Evolutionary conservation across 495 filamentous ascomycete species (phyloP).

Genomic region (Penicillium cosmopolitanum): DNA sequence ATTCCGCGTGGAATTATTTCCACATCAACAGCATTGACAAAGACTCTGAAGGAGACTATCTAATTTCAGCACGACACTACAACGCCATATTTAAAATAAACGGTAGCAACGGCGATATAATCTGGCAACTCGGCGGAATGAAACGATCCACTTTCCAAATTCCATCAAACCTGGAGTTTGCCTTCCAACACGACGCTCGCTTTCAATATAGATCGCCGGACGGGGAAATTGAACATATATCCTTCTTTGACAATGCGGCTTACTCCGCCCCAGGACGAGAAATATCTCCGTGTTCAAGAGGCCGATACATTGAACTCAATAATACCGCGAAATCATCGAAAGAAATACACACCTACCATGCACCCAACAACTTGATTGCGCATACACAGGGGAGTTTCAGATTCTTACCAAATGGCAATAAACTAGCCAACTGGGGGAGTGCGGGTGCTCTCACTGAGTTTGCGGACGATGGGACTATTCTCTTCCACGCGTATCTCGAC

Average conservation of each 20-base stretch:
- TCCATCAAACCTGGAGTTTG: slow-evolving; percentile 31
- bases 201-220: slow-evolving; percentile 37
- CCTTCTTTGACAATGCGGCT: slow-evolving; percentile 51
- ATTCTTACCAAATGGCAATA: slow-evolving; percentile 50
- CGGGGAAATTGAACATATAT: slow-evolving; percentile 40
- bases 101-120: slow-evolving; percentile 51
- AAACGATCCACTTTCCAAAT: slow-evolving; percentile 25
- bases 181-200: slow-evolving; percentile 57
- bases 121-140: slow-evolving; percentile 54
- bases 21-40: slow-evolving; percentile 60
- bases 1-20: slow-evolving; percentile 48
- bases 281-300: slow-evolving; percentile 38
- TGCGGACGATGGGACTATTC: slow-evolving; percentile 36
- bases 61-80: slow-evolving; percentile 54
- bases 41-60: slow-evolving; percentile 50
- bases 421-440: slow-evolving; percentile 56
- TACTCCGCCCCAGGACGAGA: neutral
- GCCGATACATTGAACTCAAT: slow-evolving; percentile 50
- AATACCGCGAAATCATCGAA: slow-evolving; percentile 40
- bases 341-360: slow-evolving; percentile 27
- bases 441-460: slow-evolving; percentile 54
- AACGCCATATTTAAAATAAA: slow-evolving; percentile 44
- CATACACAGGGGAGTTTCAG: slow-evolving; percentile 58
- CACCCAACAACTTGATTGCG: slow-evolving; percentile 45
- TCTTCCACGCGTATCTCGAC: slow-evolving; percentile 39